Evolutionary conservation across 1,284 basidiomycete species (phyloP).

Genomic region (Cerrena zonata): DNA sequence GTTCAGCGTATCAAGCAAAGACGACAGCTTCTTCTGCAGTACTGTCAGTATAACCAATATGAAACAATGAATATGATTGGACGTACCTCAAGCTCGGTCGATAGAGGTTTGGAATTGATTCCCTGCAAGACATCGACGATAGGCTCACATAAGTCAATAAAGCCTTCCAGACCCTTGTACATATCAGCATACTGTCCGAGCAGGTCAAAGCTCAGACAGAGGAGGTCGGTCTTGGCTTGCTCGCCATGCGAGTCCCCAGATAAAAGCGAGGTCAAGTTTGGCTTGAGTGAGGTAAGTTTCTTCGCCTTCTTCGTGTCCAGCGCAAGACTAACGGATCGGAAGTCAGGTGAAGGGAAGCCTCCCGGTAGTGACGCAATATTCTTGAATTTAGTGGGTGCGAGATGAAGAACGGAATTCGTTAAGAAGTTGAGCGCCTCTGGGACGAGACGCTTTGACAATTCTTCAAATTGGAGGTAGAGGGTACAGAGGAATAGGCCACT

Average conservation of each 20-base stretch:
- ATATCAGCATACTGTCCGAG: conserved; percentile 65
- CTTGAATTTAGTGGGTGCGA: conserved; percentile 60
- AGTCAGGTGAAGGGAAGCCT: conserved; percentile 69
- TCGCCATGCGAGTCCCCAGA: conserved; percentile 35
- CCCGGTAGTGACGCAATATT: conserved; percentile 50
- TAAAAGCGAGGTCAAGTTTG: conserved; percentile 45
- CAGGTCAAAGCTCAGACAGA: conserved; percentile 59
- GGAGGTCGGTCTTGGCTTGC: conserved; percentile 63
- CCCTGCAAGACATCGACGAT: conserved; percentile 53
- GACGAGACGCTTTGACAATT: conserved; percentile 77
- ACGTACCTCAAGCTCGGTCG: conserved; percentile 53
- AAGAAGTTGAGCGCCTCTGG: conserved; percentile 89
- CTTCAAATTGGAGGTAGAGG: conserved; percentile 79
- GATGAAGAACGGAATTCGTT: conserved; percentile 62
- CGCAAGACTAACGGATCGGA: conserved; percentile 39
- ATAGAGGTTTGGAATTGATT: conserved; percentile 45
- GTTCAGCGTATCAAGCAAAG: conserved; percentile 33
- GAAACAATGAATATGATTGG: neutral
- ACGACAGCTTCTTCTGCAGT: conserved; percentile 17
- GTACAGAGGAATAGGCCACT: conserved; percentile 88
- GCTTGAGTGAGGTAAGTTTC: conserved; percentile 34
- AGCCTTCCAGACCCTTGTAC: conserved; percentile 75
- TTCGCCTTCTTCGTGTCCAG: conserved; percentile 40
- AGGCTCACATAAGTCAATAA: conserved; percentile 79
- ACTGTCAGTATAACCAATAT: neutral